phyloP scores from a whole-genome alignment of 176 grass and related monocot genomes.

The Hyparrhenia diplandra region DNA sequence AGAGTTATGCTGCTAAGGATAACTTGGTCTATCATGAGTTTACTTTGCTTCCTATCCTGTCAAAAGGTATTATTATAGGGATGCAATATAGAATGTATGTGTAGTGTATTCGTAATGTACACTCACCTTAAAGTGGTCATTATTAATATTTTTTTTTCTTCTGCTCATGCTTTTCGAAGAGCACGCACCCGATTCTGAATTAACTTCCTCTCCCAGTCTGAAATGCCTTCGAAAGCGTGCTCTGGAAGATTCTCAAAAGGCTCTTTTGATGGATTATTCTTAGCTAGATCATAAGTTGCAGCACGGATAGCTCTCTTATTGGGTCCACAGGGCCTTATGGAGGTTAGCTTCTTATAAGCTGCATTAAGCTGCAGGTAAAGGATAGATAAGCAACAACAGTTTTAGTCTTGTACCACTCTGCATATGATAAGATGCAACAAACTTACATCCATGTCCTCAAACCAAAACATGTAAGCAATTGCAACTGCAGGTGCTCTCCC shows the following conservation, averaged over 20 bases:
- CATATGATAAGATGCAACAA: background rate
- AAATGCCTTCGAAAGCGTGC: constrained; percentile 61
- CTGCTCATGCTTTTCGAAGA: constrained; percentile 33
- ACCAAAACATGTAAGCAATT: constrained; percentile 92
- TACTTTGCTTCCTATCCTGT: background rate
- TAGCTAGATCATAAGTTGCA: constrained; percentile 75
- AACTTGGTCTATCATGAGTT: background rate
- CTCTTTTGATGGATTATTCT: constrained; percentile 74
- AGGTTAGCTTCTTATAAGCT: constrained; percentile 66
- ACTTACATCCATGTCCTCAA: constrained; percentile 70
- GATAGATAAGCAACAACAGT: background rate
- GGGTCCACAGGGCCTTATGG: constrained; percentile 68
- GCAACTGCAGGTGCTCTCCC: constrained; percentile 80
- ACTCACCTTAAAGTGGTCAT: background rate
- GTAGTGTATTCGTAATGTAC: background rate
- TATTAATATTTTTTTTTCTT: background rate
- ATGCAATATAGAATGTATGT: background rate
- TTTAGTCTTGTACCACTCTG: background rate
- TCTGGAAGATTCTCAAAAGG: constrained; percentile 75
- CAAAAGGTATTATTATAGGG: background rate
- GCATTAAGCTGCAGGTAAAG: constrained; percentile 51
- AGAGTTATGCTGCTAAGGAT: background rate
- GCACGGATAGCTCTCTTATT: constrained; percentile 69
- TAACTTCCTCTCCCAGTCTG: constrained; percentile 64
- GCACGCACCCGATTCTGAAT: constrained; percentile 60